Evolutionary conservation across 2,329 filamentous ascomycete genomes (phyloP).

Genomic region (Pseudocercospora ulei): DNA sequence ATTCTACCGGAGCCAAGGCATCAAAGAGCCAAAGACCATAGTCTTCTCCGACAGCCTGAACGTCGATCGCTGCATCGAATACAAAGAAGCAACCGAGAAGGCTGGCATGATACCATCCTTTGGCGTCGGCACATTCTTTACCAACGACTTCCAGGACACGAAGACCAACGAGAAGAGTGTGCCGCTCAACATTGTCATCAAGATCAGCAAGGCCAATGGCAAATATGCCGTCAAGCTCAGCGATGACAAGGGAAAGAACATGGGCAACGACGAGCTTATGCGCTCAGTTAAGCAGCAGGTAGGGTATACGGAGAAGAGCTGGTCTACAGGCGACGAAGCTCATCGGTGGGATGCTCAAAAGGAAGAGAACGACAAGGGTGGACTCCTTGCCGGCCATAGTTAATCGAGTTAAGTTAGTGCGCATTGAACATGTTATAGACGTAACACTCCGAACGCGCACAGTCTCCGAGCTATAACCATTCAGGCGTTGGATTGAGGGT

Average conservation of each 20-base stretch:
- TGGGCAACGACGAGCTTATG: slow-evolving; percentile 70
- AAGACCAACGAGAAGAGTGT: slow-evolving; percentile 70
- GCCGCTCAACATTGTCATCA: slow-evolving; percentile 96
- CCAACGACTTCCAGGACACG: slow-evolving; percentile 72
- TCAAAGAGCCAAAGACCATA: slow-evolving; percentile 73
- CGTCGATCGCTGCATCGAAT: slow-evolving; percentile 80
- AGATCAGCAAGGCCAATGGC: slow-evolving; percentile 75
- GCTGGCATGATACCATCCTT: slow-evolving; percentile 78
- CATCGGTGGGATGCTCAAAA: slow-evolving; percentile 59
- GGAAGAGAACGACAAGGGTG: not conserved
- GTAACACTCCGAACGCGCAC: slow-evolving; percentile 13
- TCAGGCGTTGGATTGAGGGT: too few species aligned
- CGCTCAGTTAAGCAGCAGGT: slow-evolving; percentile 72
- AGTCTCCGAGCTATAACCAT: too few species aligned
- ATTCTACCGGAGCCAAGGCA: slow-evolving; percentile 68
- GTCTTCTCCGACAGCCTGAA: slow-evolving; percentile 95
- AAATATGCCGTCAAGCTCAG: slow-evolving; percentile 84
- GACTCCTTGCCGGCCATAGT: not conserved
- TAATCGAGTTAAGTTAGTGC: not conserved
- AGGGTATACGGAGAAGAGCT: slow-evolving; percentile 75
- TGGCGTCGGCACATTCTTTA: slow-evolving; percentile 90
- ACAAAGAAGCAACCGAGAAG: slow-evolving; percentile 72
- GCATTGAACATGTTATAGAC: slow-evolving; percentile 10
- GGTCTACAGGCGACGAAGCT: slow-evolving; percentile 75
- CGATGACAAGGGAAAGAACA: slow-evolving; percentile 84